Evolutionary conservation across 768 basidiomycete genomes (phyloP), one percentile per base, ranked within the genome.

Genomic region (Leccinum ochraceum): DNA sequence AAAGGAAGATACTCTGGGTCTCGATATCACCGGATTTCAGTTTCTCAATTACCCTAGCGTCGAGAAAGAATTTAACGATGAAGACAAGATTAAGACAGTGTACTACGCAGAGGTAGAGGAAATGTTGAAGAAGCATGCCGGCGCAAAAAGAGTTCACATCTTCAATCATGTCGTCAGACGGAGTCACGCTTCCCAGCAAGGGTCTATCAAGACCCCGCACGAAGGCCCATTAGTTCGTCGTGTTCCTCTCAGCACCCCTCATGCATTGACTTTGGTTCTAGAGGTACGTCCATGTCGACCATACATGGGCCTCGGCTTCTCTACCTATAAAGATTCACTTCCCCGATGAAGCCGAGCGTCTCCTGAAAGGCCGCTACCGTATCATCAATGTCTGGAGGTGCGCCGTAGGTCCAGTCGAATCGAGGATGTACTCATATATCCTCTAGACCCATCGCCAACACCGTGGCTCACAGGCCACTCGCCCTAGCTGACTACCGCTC

Each of bases 311-410:
- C 46, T n/a, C 46, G 10, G 46, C 46, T n/a, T 5, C 9, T 9
- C 11, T 22, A 10, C 46, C 20, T 2, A 20, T 48, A 5, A 13
- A 22, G 20, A 6, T 13, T 22, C 46, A 48, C 11, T 8, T 48
- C 13, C 46, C 46, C 9, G 46, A 48, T 22, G 46, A 48, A 2
- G 46, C 46, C 46, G 46, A 48, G 20, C 9, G 46, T 10, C 22
- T 48, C 10, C 0, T 48, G 56, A 71, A 77, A 60, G 68, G 72
- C 14, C 78, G 80, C 54, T 72, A 74, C 36, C 78, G 77, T 52
- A 79, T 81, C 64, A 78, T 81, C 67, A 81, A 81, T 63, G 75
- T 80, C 48, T 80, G 80, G 80, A 77, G 80, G 63, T 70, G 17
- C 6, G 39, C 17, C 39, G 39, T 20, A 9, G 46, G 20, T 48